Evolutionary conservation across 352 stramenopile species (phyloP).

Genomic region (Phytopythium delawarense): DNA sequence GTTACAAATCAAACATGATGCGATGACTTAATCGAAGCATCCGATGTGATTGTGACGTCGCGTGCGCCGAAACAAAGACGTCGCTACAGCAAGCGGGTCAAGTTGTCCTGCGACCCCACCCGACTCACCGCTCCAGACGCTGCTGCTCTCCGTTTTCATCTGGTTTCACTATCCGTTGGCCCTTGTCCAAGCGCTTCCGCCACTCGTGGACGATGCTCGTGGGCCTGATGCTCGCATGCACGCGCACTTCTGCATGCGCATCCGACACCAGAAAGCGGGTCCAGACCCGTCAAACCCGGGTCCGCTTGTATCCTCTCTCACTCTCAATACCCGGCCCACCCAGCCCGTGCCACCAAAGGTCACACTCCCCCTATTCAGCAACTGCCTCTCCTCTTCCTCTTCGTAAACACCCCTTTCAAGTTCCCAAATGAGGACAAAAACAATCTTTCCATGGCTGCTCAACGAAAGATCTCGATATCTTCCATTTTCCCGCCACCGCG

Average conservation of each 20-base stretch:
- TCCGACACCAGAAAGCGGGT: too few relatives aligned
- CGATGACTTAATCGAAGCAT: not conserved
- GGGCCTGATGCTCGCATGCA: too few relatives aligned
- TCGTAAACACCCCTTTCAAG: not conserved
- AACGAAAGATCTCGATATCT: not conserved
- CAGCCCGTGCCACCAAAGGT: too few relatives aligned
- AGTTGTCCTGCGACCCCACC: not conserved
- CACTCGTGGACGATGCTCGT: too few relatives aligned
- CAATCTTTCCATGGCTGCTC: slow-evolving; percentile 25
- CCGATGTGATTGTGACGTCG: not conserved
- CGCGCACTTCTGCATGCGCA: too few relatives aligned
- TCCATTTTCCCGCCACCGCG: not conserved
- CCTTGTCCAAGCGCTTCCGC: too few relatives aligned
- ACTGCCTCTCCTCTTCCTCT: not conserved
- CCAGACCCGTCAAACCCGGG: too few relatives aligned
- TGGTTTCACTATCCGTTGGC: too few relatives aligned
- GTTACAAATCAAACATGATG: not conserved
- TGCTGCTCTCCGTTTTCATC: too few relatives aligned
- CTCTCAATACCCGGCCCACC: too few relatives aligned
- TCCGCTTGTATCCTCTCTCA: too few relatives aligned
- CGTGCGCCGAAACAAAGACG: not conserved
- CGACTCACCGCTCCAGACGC: not conserved
- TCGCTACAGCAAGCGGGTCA: not conserved
- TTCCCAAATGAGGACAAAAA: slow-evolving; percentile 1
- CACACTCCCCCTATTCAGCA: not conserved